Percentiles rank a stretch among this genome's conserved stretches.
Conservation (phyloP, 495 filamentous ascomycete species). For the Lasiosphaeria hispida region DNA sequence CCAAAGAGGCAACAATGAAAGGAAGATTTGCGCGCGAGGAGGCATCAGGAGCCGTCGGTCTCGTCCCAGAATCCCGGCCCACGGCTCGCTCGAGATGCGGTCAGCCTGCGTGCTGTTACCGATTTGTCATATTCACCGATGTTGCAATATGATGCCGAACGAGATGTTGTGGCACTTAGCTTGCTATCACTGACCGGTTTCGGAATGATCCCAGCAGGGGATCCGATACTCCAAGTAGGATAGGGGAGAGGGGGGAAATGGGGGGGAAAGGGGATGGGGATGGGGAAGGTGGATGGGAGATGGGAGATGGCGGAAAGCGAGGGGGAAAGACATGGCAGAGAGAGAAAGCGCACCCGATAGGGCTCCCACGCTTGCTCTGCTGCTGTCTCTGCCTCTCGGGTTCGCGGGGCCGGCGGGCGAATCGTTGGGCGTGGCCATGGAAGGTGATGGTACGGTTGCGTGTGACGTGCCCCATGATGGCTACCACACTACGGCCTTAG, state of each 20-base stretch:
- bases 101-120: background rate
- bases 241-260: background rate
- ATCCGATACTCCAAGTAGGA: background rate
- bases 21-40: background rate
- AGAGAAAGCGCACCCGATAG: too few relatives aligned
- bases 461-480: too few relatives aligned
- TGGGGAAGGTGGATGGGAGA: too few relatives aligned
- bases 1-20: background rate
- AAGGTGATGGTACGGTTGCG: too few relatives aligned
- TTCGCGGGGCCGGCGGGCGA: too few relatives aligned
- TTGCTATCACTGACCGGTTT: constrained; percentile 8
- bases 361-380: too few relatives aligned
- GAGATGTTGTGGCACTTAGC: background rate
- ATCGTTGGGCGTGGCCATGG: too few relatives aligned
- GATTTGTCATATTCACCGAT: background rate
- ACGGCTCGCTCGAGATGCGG: background rate
- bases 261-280: background rate
- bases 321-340: too few relatives aligned
- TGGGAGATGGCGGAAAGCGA: too few relatives aligned
- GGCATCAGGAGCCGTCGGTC: background rate
- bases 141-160: constrained; percentile 1
- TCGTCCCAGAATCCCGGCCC: background rate
- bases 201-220: background rate
- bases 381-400: too few relatives aligned
- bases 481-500: too few relatives aligned